These are phyloP conservation scores for Xylaria sp. DNA, from an alignment of 2,329 filamentous ascomycete species.

Conservation along the genomic window DNA sequence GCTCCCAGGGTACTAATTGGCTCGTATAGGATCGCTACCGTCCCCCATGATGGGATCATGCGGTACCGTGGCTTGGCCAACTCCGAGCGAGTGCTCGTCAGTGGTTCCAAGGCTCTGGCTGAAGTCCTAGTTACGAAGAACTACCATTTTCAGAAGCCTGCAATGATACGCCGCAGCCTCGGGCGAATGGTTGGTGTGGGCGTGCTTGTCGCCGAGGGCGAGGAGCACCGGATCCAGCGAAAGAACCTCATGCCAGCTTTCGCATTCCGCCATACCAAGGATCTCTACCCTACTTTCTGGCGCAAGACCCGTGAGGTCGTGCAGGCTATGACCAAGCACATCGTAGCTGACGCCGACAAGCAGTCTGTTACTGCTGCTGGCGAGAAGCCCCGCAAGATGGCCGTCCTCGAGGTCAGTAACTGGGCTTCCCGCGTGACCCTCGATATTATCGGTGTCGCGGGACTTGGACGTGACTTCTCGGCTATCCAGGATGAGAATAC, in stretches of 20 bases:
- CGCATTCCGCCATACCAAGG: conserved; percentile 77
- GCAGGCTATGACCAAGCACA: conserved; percentile 50
- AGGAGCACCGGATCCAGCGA: conserved; percentile 77
- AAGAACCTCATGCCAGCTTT: conserved; percentile 79
- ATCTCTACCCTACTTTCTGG: conserved; percentile 83
- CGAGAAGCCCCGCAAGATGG: conserved; percentile 34
- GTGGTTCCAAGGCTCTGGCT: conserved; percentile 58
- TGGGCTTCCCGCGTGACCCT: conserved; percentile 66
- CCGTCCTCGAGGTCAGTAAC: conserved; percentile 50
- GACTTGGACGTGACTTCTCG: conserved; percentile 65
- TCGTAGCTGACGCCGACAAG: conserved; percentile 36
- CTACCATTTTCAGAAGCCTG: conserved; percentile 66
- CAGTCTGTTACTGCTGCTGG: conserved; percentile 16
- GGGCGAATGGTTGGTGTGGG: conserved; percentile 64
- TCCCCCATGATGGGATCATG: conserved; percentile 65
- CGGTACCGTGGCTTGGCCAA: conserved; percentile 50
- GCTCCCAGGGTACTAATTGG: conserved; percentile 15
- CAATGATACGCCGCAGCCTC: conserved; percentile 48
- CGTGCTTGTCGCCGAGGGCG: conserved; percentile 78
- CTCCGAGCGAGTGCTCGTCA: conserved; percentile 38
- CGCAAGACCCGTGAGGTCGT: conserved; percentile 65
- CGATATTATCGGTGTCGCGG: conserved; percentile 70
- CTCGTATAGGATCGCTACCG: conserved; percentile 46
- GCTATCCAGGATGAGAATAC: conserved; percentile 57
- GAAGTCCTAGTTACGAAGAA: conserved; percentile 64